These are phyloP conservation scores for Poterioochromonas sp. DNA, from an alignment of 352 stramenopile genomes.

Conservation along the genomic window DNA sequence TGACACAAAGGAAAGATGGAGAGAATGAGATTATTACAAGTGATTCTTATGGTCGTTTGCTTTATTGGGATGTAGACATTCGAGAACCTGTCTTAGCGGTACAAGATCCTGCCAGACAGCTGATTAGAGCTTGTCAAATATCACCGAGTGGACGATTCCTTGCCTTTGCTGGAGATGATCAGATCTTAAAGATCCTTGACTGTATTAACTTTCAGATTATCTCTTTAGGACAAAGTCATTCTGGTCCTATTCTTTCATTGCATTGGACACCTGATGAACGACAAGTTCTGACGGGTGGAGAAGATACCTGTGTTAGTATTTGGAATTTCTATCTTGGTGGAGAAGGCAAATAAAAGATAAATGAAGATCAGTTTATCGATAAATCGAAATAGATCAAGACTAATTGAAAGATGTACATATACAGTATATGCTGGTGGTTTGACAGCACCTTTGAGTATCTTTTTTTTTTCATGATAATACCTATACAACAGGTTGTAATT, in stretches of 20 bases:
- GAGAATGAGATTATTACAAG: constrained; percentile 78
- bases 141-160: constrained; percentile 58
- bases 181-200: constrained; percentile 61
- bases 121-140: constrained; percentile 45
- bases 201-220: constrained; percentile 42
- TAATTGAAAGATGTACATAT: no score
- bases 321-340: constrained; percentile 71
- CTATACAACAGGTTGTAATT: no score
- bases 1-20: constrained; percentile 70
- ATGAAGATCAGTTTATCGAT: no score
- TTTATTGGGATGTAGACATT: constrained; percentile 79
- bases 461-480: no score
- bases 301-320: constrained; percentile 72
- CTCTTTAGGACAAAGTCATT: constrained; percentile 56
- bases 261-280: constrained; percentile 75
- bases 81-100: constrained; percentile 59
- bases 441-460: no score
- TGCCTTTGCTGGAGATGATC: constrained; percentile 65
- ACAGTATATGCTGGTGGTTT: no score
- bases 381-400: no score
- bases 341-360: constrained; percentile 9
- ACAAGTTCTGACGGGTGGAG: constrained; percentile 75
- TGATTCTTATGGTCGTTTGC: constrained; percentile 62
- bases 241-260: constrained; percentile 57
- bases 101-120: constrained; percentile 41